A percentile compares a stretch with the other conserved stretches of the same genome.
Evolutionary conservation across 441 rosid species (phyloP).

Genomic region (Sinapis alba): DNA sequence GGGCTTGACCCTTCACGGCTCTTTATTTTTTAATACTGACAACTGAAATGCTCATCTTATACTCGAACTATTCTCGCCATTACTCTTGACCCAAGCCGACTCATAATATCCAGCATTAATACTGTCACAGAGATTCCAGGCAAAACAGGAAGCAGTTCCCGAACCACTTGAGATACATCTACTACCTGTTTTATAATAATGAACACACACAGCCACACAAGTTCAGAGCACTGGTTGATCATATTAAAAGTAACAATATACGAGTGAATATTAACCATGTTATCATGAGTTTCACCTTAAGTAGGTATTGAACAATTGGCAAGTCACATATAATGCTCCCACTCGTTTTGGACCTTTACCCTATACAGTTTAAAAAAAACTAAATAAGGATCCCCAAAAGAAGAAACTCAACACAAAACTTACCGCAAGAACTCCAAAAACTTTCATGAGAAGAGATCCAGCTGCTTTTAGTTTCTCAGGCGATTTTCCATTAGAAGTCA

Average conservation of each 20-base stretch:
- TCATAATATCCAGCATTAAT: constrained; percentile 77
- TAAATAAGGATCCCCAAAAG: not conserved
- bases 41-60: too few relatives aligned
- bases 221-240: not conserved
- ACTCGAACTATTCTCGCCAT: constrained; percentile 82
- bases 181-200: constrained; percentile 45
- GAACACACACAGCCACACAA: too few relatives aligned
- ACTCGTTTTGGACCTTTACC: constrained; percentile 95
- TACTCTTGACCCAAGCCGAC: constrained; percentile 77
- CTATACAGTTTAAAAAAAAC: constrained; percentile 43
- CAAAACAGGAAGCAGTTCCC: constrained; percentile 76
- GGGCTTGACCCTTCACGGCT: not conserved
- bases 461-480: constrained; percentile 95
- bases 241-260: too few relatives aligned
- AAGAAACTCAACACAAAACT: constrained; percentile 7
- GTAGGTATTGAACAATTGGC: constrained; percentile 89
- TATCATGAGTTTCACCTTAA: constrained; percentile 62
- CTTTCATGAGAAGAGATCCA: constrained; percentile 93
- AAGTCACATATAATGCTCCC: constrained; percentile 91
- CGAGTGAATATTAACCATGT: not conserved
- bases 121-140: constrained; percentile 80
- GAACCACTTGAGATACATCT: constrained; percentile 58
- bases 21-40: too few relatives aligned
- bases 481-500: constrained; percentile 77
- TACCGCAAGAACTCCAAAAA: constrained; percentile 50